Evolutionary conservation across 1,139 yeast genomes (phyloP).

Genomic region (Pichia sp.): DNA sequence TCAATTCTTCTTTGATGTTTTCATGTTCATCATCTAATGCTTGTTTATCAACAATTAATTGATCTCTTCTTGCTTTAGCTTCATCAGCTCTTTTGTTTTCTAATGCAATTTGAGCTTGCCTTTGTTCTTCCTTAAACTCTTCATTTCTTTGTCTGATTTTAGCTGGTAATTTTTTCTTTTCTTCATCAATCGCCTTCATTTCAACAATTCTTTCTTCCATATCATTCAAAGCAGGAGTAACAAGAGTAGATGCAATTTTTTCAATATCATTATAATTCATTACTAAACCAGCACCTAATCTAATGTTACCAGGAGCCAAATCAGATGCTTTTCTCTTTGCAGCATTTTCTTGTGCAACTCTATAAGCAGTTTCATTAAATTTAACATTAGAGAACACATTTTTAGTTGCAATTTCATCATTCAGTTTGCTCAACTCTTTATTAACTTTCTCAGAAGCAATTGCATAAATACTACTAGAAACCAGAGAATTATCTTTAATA

Average conservation of each 20-base stretch:
- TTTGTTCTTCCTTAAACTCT: slow-evolving; percentile 45
- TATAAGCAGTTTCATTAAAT: slow-evolving; percentile 29
- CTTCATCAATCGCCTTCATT: slow-evolving; percentile 13
- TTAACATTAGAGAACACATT: slow-evolving; percentile 30
- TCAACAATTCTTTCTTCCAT: slow-evolving; percentile 60
- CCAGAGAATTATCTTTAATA: slow-evolving; percentile 34
- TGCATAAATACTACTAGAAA: slow-evolving; percentile 51
- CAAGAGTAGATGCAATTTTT: slow-evolving; percentile 73
- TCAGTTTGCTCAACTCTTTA: slow-evolving; percentile 40
- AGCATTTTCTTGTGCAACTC: slow-evolving; percentile 62
- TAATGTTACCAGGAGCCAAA: slow-evolving; percentile 32
- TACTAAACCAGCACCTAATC: slow-evolving; percentile 80
- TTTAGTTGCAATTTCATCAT: slow-evolving; percentile 35
- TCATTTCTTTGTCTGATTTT: slow-evolving; percentile 38
- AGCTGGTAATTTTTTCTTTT: slow-evolving; percentile 12
- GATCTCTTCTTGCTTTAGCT: slow-evolving; percentile 36
- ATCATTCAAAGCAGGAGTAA: slow-evolving; percentile 79
- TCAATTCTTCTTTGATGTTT: slow-evolving; percentile 28
- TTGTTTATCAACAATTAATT: slow-evolving; percentile 32
- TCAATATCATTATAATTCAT: slow-evolving; percentile 74
- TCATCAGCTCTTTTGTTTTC: slow-evolving; percentile 38
- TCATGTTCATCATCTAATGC: slow-evolving; percentile 27
- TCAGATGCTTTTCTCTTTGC: slow-evolving; percentile 46
- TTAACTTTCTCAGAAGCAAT: slow-evolving; percentile 59
- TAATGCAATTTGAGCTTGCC: slow-evolving; percentile 38